These are phyloP conservation scores for Emericellopsis terricola DNA, from an alignment of 495 filamentous ascomycete genomes.

Conservation along the genomic window DNA sequence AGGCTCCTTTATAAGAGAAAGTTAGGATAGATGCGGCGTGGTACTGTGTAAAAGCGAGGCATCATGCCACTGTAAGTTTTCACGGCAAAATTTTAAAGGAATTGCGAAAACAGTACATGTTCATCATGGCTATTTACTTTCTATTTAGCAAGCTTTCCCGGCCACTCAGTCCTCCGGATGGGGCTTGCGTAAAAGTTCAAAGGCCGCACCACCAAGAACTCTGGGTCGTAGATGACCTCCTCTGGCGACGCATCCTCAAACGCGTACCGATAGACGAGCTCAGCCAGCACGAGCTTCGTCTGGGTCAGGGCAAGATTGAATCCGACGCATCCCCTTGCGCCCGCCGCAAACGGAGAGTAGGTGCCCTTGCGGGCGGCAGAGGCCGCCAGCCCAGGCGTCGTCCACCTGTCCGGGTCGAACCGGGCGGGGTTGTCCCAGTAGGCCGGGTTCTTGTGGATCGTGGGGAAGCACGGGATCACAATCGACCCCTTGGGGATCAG, in stretches of 20 bases:
- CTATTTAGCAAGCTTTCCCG: too few species aligned
- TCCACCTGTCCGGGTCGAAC: constrained; percentile 39
- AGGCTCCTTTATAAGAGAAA: too few species aligned
- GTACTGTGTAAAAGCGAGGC: too few species aligned
- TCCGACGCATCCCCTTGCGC: constrained; percentile 32
- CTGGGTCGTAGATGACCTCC: constrained; percentile 33
- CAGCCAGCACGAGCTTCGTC: constrained; percentile 29
- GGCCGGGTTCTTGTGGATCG: constrained; percentile 33
- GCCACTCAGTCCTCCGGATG: constrained; percentile 27
- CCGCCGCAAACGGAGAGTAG: constrained; percentile 35
- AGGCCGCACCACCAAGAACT: constrained; percentile 36
- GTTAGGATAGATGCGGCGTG: too few species aligned
- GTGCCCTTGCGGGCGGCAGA: constrained; percentile 18
- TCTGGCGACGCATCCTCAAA: constrained; percentile 19
- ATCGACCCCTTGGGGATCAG: constrained; percentile 24
- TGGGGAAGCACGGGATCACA: constrained; percentile 29
- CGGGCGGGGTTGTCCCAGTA: constrained; percentile 31
- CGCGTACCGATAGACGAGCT: constrained; percentile 34
- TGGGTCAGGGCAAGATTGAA: constrained; percentile 41
- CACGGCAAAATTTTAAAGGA: too few species aligned
- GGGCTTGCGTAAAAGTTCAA: constrained; percentile 35
- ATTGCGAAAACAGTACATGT: too few species aligned
- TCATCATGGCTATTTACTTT: too few species aligned
- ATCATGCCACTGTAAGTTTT: too few species aligned
- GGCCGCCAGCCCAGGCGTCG: constrained; percentile 28